Conservation (phyloP, 2,329 filamentous ascomycete genomes). For the Cercospora nicotianae region DNA sequence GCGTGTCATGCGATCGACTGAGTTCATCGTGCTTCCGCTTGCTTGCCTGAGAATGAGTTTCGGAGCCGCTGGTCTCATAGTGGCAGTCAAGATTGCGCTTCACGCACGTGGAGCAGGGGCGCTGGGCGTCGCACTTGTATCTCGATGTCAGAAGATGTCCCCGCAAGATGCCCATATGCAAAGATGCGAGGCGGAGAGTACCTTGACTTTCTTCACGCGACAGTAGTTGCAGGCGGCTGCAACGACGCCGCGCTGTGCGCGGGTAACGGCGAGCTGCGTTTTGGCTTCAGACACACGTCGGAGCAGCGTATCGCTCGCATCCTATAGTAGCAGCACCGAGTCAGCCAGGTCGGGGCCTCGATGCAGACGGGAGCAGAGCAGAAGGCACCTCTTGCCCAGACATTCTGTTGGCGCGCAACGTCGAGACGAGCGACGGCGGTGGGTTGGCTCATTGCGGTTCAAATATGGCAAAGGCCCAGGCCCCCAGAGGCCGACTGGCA, state of each 20-base stretch:
- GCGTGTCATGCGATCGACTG: not conserved
- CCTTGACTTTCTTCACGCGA: constrained; percentile 1
- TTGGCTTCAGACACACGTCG: not conserved
- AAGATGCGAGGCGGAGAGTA: not conserved
- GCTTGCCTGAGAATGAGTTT: constrained; percentile 12
- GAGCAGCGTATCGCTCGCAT: not conserved
- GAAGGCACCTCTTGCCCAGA: not conserved
- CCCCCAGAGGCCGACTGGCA: too few species aligned
- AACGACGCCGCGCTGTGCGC: not conserved
- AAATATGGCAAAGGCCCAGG: not conserved
- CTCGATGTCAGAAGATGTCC: not conserved
- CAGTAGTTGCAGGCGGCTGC: not conserved
- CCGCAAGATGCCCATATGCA: not conserved
- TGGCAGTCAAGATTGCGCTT: not conserved
- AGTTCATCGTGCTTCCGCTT: constrained; percentile 18
- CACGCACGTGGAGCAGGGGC: not conserved
- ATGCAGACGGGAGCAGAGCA: not conserved
- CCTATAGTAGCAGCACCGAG: not conserved
- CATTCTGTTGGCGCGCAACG: not conserved
- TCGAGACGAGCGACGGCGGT: not conserved
- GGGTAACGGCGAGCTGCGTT: not conserved
- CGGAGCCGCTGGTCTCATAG: constrained; percentile 14
- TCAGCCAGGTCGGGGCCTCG: not conserved
- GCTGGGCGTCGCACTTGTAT: not conserved
- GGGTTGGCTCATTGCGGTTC: not conserved